Evolutionary conservation across 1,284 basidiomycete species (phyloP).

Genomic region (Peniophora sp.): DNA sequence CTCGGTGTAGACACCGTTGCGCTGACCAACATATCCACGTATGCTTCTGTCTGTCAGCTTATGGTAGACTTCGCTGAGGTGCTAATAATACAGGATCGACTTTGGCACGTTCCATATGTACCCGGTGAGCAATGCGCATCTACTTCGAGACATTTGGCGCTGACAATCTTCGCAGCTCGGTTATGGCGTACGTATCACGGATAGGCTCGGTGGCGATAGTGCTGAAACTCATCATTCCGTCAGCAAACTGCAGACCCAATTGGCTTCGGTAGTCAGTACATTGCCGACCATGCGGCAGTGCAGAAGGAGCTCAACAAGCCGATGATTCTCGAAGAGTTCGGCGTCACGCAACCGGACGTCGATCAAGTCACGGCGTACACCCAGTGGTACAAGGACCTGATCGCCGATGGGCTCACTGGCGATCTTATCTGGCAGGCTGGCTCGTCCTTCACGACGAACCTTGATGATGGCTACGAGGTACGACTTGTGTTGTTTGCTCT

Average conservation of each 20-base stretch:
- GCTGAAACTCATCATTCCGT: too few species aligned
- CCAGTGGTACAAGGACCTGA: slow-evolving; percentile 41
- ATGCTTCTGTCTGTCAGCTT: slow-evolving; percentile 38
- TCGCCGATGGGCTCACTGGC: slow-evolving; percentile 46
- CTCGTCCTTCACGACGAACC: slow-evolving; percentile 22
- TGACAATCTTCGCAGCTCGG: too few species aligned
- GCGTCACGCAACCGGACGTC: slow-evolving; percentile 13
- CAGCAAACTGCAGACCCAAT: slow-evolving; percentile 4
- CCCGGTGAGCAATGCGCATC: too few species aligned
- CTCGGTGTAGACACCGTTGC: too few species aligned
- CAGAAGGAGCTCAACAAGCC: slow-evolving; percentile 47
- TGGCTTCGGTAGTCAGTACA: slow-evolving; percentile 36
- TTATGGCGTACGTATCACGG: too few species aligned
- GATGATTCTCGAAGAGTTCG: slow-evolving; percentile 33
- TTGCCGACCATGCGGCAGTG: slow-evolving; percentile 45
- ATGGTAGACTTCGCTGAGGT: slow-evolving; percentile 44
- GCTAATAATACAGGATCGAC: slow-evolving; percentile 41
- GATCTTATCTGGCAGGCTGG: slow-evolving; percentile 52
- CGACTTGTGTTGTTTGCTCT: slow-evolving; percentile 1
- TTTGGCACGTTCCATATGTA: slow-evolving; percentile 58
- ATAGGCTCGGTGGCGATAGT: too few species aligned
- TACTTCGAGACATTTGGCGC: too few species aligned
- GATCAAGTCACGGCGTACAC: slow-evolving; percentile 40
- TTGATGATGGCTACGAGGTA: slow-evolving; percentile 30
- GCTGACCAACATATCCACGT: too few species aligned